phyloP scores from a whole-genome alignment of 495 filamentous ascomycete species.

The Neurospora sp. region DNA sequence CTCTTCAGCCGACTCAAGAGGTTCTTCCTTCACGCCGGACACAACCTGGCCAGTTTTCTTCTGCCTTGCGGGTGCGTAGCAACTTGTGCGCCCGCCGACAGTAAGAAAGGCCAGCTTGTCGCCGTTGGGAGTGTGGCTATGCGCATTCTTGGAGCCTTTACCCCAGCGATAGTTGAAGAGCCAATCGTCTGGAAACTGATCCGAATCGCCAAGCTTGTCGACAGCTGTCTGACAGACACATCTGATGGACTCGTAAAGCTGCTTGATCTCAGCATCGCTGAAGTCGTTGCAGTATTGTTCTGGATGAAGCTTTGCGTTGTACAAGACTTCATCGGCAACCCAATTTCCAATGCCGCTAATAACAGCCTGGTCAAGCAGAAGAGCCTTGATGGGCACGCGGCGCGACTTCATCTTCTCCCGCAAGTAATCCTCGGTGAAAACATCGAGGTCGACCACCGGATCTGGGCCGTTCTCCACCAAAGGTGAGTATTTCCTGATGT shows the following conservation, averaged over 20 bases:
- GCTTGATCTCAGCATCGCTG: slow-evolving; percentile 54
- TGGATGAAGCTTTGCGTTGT: slow-evolving; percentile 77
- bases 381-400: slow-evolving; percentile 73
- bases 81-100: slow-evolving; percentile 82
- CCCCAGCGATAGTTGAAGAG: slow-evolving; percentile 86
- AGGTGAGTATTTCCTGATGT: slow-evolving; percentile 68
- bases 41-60: slow-evolving; percentile 50
- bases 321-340: slow-evolving; percentile 91
- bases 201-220: slow-evolving; percentile 68
- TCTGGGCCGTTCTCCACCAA: slow-evolving; percentile 89
- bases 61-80: slow-evolving; percentile 73
- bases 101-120: slow-evolving; percentile 73
- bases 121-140: slow-evolving; percentile 62
- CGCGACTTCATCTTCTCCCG: slow-evolving; percentile 56
- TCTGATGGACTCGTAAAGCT: slow-evolving; percentile 61
- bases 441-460: slow-evolving; percentile 71
- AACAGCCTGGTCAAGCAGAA: slow-evolving; percentile 79
- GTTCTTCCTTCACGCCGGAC: slow-evolving; percentile 26
- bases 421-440: slow-evolving; percentile 65
- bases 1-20: slow-evolving; percentile 14
- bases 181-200: slow-evolving; percentile 81
- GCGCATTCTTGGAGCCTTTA: slow-evolving; percentile 71
- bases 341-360: slow-evolving; percentile 94
- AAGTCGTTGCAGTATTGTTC: slow-evolving; percentile 87
- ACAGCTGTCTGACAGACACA: slow-evolving; percentile 72